Base-by-base conservation (phyloP, 306 rosid genomes). In the Sechiopsis laciniata region DNA sequence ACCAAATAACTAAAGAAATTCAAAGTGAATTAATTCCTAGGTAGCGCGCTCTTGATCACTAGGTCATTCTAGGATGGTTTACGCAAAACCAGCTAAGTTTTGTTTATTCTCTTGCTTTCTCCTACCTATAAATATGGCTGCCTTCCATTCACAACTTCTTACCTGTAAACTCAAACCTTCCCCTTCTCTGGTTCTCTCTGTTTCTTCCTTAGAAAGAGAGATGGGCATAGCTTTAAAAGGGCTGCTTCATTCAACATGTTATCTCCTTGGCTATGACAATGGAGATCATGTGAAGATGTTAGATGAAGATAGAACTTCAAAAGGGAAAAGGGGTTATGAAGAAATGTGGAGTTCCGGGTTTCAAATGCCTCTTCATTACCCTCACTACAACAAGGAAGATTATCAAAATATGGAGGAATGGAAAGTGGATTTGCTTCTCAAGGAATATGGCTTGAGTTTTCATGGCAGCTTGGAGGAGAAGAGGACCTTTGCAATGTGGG, bases 291-390 rank as follows among this genome's bases (percentile, higher is more conserved):
- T 53, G 64, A 7, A 64, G 74, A 73, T 15, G n/a, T 4, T 9
- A 14, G 20, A 71, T 48, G 6, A 75, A 74, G 29, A 54, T 62
- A 51, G 64, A 54, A 29, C 55, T 7, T 42, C 45, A 48, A 46
- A 59, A 42, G 22, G 20, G 22, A 21, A 40, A 12, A 63, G 8
- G 24, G 69, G 42, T 19, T 12, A 9, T 42, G 64, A 17, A 35
- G 75, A 80, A 3, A 32, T 16, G 4, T 21, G 67, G 15, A 17
- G 51, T 75, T 75, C 84, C 19, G 85, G 78, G 45, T 88, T 91
- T 74, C 86, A 87, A 79, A 88, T 91, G 88, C 92, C 97, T 76
- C 88, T 91, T 76, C 92, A 88, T 72, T 88, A 88, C 78, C 97
- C 97, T 75, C 87, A 87, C 16, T 87, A 81, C 79, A 83, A 72